Percentiles rank a stretch among this genome's conserved stretches.
These are phyloP conservation scores for Trichoderma polysporum DNA, from an alignment of 2,329 filamentous ascomycete genomes.

Conservation along the genomic window DNA sequence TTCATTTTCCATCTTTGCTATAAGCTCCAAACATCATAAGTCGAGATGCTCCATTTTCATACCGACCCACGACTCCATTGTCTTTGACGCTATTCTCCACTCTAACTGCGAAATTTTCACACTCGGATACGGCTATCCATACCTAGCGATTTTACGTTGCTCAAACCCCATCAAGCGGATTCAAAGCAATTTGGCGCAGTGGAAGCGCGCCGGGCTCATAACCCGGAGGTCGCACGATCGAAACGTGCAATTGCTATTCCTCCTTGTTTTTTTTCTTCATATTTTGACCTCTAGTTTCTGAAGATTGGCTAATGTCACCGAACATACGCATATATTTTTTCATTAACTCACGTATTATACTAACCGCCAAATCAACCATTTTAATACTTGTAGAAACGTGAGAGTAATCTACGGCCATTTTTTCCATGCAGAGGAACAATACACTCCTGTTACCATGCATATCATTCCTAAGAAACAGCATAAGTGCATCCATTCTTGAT, in stretches of 20 bases:
- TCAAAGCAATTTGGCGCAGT: conserved; percentile 32
- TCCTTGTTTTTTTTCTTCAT: neutral
- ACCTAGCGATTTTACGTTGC: neutral
- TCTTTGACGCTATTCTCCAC: conserved; percentile 7
- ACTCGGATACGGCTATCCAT: neutral
- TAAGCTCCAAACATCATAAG: neutral
- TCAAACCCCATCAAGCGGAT: neutral
- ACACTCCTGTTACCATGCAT: neutral
- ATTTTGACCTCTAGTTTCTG: neutral
- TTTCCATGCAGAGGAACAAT: conserved; percentile 17
- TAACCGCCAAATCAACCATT: neutral
- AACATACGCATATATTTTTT: neutral
- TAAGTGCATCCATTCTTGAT: conserved; percentile 11
- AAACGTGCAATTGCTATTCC: conserved; percentile 26
- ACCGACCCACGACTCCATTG: neutral
- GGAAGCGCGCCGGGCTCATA: conserved; percentile 33
- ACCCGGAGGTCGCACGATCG: conserved; percentile 33
- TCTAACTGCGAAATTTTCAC: neutral
- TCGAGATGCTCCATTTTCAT: neutral
- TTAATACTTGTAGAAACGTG: too few species aligned
- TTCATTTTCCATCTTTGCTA: neutral
- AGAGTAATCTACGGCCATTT: neutral
- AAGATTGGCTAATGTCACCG: neutral
- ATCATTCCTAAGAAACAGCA: neutral
- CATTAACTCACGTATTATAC: neutral